Conservation (phyloP, 495 filamentous ascomycete species). For the Penicillium goetzii region DNA sequence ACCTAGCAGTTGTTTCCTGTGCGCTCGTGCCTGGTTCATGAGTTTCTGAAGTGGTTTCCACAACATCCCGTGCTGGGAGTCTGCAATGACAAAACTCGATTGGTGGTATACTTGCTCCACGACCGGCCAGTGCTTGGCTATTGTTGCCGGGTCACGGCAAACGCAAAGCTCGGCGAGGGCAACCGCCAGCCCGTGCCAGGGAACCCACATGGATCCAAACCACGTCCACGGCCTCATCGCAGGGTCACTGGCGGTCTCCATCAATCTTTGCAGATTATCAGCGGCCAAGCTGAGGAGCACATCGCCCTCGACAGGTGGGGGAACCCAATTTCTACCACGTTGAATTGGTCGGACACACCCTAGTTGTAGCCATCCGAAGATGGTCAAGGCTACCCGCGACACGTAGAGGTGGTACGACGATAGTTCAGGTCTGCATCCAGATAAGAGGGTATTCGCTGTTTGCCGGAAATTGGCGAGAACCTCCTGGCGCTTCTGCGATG, state of each 20-base stretch:
- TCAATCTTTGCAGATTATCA: conserved; percentile 33
- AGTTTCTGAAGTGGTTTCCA: conserved; percentile 75
- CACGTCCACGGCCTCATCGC: conserved; percentile 40
- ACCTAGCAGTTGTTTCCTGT: conserved; percentile 28
- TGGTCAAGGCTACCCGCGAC: conserved; percentile 24
- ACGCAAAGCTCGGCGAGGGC: conserved; percentile 72
- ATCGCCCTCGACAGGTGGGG: conserved; percentile 32
- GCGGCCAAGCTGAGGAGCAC: conserved; percentile 36
- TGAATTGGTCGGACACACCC: conserved; percentile 38
- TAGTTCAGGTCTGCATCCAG: conserved; percentile 28
- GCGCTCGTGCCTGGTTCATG: conserved; percentile 47
- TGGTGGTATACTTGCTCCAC: conserved; percentile 62
- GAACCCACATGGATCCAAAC: conserved; percentile 46
- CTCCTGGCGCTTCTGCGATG: conserved; percentile 34
- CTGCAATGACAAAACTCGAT: conserved; percentile 53
- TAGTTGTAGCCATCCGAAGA: conserved; percentile 39
- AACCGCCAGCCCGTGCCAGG: conserved; percentile 52
- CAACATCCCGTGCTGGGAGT: conserved; percentile 60
- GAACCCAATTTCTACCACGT: conserved; percentile 30
- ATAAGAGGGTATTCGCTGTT: conserved; percentile 27
- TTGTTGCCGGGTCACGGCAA: conserved; percentile 60
- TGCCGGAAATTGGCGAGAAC: conserved; percentile 37
- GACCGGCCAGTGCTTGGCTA: conserved; percentile 74
- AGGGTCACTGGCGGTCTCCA: conserved; percentile 30
- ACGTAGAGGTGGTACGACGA: conserved; percentile 37